Evolutionary conservation across 2,329 filamentous ascomycete genomes (phyloP), one percentile per base, ranked within the genome.

Genomic region (Alternaria brassicicola): DNA sequence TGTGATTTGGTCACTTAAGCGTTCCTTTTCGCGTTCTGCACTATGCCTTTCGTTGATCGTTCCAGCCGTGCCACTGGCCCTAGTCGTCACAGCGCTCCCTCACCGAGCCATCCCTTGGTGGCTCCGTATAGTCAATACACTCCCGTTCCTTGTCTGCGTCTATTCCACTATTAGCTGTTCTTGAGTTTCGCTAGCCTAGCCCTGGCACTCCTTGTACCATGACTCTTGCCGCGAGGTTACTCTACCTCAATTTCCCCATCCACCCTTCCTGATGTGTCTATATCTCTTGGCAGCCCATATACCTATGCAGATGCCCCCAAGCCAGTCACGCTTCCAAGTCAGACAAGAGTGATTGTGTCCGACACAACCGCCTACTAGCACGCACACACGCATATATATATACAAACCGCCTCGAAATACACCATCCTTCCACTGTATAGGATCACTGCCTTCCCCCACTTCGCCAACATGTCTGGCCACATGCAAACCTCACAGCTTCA

Each of bases 1-100:
- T 73, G 65, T 73, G 70, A 76, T 76, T 76, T 67, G 71, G 52
- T 67, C 69, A 66, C 63, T 63, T 50, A 68, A 67, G 64, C 64
- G 59, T 74, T 73, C 69, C 68, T 76, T 72, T 73, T 74, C 70
- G 66, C 69, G 59, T 67, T 66, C 67, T 73, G 67, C 69, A 65
- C 49, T 52, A 54, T 57, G 55, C 51, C 69, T 67, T 61, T 67
- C 55, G 69, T 65, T 72, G 67, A 75, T 76, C 69, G 69, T 73
- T 73, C 74, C 70, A 77, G 71, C 74, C 74, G 74, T 77, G 74
- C 71, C 73, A 74, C 73, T 73, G 67, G 60, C 67, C 68, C 70
- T 70, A 65, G 64, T 71, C 65, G 71, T 76, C 68, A 71, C 73
- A 69, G 70, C 68, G 61, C 70, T 76, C 73, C 71, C 74, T 74